phyloP scores from a whole-genome alignment of 805 yeast genomes.

The Wickerhamomyces kurtzmanii region DNA sequence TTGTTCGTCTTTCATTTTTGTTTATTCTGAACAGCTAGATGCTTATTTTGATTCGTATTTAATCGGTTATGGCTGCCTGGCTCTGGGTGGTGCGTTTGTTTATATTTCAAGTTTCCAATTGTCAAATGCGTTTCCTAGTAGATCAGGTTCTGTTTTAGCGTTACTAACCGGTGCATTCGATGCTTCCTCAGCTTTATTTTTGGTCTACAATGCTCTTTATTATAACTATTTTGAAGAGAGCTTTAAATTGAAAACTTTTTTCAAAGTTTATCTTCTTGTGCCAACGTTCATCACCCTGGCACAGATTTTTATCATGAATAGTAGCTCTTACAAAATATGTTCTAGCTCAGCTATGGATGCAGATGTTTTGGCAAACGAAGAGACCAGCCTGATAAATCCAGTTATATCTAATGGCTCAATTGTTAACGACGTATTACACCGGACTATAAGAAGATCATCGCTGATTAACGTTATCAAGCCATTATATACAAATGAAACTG shows the following conservation, averaged over 20 bases:
- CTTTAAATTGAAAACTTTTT: slow-evolving; percentile 50
- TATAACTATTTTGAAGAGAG: slow-evolving; percentile 27
- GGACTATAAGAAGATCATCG: slow-evolving; percentile 8
- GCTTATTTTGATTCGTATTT: slow-evolving; percentile 62
- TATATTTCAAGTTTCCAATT: slow-evolving; percentile 86
- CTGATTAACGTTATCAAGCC: too few species aligned
- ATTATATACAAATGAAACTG: too few species aligned
- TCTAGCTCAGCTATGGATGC: too few species aligned
- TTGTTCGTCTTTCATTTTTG: slow-evolving; percentile 11
- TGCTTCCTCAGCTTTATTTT: slow-evolving; percentile 81
- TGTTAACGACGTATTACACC: too few species aligned
- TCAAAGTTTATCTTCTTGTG: slow-evolving; percentile 56
- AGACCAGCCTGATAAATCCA: slow-evolving; percentile 40
- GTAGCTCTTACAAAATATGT: slow-evolving; percentile 62
- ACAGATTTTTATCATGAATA: slow-evolving; percentile 76
- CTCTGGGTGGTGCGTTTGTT: slow-evolving; percentile 91
- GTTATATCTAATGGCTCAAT: too few species aligned
- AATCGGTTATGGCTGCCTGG: slow-evolving; percentile 64
- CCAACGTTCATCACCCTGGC: slow-evolving; percentile 71
- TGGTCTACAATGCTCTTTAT: slow-evolving; percentile 61
- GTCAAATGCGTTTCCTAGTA: slow-evolving; percentile 77
- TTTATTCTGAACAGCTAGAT: slow-evolving; percentile 4
- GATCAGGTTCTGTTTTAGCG: slow-evolving; percentile 75
- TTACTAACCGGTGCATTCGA: slow-evolving; percentile 91
- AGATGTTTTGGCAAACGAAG: too few species aligned